These are phyloP conservation scores for Dillenia suffruticosa DNA, from an alignment of 164 flowering plant genomes.

Conservation along the genomic window DNA sequence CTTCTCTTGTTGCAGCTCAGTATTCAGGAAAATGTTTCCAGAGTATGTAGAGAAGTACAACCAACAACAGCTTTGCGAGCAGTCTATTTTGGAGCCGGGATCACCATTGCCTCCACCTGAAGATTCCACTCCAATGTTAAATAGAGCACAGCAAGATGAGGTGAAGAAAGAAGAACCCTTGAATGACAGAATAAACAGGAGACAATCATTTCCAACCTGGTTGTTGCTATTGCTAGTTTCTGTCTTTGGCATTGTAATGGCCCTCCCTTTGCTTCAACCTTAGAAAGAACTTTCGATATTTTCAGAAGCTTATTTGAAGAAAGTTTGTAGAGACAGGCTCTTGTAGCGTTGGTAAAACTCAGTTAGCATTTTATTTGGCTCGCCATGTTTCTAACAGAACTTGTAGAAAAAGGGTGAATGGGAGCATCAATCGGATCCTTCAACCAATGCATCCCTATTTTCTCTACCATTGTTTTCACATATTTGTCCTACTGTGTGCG, in stretches of 20 bases:
- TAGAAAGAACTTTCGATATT: conserved; percentile 16
- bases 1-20: conserved; percentile 38
- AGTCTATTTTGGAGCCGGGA: conserved; percentile 29
- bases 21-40: conserved; percentile 83
- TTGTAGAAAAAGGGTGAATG: too few relatives aligned
- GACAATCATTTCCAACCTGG: conserved; percentile 68
- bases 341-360: too few relatives aligned
- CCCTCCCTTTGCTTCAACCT: conserved; percentile 79
- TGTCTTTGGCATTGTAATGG: conserved; percentile 72
- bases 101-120: conserved; percentile 19
- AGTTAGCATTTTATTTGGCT: too few relatives aligned
- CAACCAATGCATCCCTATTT: too few relatives aligned
- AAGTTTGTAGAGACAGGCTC: too few relatives aligned
- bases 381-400: too few relatives aligned
- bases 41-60: conserved; percentile 91
- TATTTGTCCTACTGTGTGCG: too few relatives aligned
- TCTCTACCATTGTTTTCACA: too few relatives aligned
- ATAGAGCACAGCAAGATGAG: conserved; percentile 23
- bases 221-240: conserved; percentile 64
- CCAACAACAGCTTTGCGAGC: conserved; percentile 50
- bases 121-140: conserved; percentile 18
- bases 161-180: conserved; percentile 21
- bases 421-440: too few relatives aligned
- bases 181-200: conserved; percentile 32
- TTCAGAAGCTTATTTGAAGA: too few relatives aligned